These are phyloP conservation scores for Blastocystis sp. DNA, from an alignment of 352 stramenopile genomes.

Conservation along the genomic window DNA sequence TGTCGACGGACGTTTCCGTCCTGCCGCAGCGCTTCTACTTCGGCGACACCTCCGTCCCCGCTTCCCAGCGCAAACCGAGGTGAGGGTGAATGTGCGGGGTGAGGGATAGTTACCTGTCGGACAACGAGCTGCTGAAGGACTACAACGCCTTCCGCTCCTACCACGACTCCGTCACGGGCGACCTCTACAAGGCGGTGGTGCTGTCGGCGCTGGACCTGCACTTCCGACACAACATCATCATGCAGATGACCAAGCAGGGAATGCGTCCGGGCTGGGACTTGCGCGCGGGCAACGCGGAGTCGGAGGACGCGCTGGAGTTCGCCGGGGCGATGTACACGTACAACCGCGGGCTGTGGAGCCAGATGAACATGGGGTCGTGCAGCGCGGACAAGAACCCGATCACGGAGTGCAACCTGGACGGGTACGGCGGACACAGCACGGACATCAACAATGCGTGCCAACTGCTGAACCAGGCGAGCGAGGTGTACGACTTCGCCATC, in stretches of 20 bases:
- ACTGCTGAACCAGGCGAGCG: constrained; percentile 3
- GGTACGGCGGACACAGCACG: constrained; percentile 62
- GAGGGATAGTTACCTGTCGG: constrained; percentile 34
- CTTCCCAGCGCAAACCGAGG: not conserved
- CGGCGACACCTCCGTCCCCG: constrained; percentile 10
- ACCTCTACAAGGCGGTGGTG: constrained; percentile 59
- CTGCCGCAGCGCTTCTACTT: constrained; percentile 63
- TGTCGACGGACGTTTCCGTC: constrained; percentile 57
- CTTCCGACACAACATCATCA: constrained; percentile 63
- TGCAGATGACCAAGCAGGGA: constrained; percentile 63
- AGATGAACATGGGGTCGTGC: constrained; percentile 41
- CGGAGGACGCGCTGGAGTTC: constrained; percentile 55
- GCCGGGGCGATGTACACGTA: constrained; percentile 62
- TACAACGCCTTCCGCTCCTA: constrained; percentile 52
- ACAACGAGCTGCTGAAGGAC: constrained; percentile 58
- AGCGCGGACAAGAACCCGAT: constrained; percentile 60
- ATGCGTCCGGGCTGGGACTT: constrained; percentile 60
- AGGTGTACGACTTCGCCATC: constrained; percentile 63
- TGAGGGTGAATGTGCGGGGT: not conserved
- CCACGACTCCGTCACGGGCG: constrained; percentile 46
- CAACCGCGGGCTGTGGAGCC: constrained; percentile 44
- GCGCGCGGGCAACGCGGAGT: constrained; percentile 33
- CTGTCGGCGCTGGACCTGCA: constrained; percentile 54
- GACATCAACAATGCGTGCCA: constrained; percentile 62
- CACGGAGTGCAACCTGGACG: constrained; percentile 57